These are phyloP conservation scores for Boletus coccyginus DNA, from an alignment of 768 basidiomycete species.

Conservation along the genomic window DNA sequence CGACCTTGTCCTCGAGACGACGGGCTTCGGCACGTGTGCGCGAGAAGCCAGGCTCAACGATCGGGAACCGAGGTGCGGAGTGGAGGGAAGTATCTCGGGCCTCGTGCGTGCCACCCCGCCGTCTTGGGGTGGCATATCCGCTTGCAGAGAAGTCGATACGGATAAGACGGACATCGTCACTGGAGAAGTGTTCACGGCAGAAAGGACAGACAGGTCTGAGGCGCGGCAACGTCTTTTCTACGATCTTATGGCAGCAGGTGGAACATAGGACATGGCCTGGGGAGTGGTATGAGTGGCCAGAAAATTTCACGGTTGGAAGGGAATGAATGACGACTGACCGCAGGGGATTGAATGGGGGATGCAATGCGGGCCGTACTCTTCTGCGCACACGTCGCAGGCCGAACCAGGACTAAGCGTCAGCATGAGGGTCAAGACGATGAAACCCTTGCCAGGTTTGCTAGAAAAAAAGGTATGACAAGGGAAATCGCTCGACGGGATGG, in stretches of 20 bases:
- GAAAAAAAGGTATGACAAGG: conserved; percentile 41
- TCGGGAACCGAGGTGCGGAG: conserved; percentile 46
- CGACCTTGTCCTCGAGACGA: conserved; percentile 74
- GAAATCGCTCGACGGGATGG: conserved; percentile 42
- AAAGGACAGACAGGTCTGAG: conserved; percentile 78
- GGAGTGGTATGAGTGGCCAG: neutral
- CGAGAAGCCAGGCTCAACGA: conserved; percentile 39
- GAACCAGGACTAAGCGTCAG: conserved; percentile 80
- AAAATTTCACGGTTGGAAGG: conserved; percentile 23
- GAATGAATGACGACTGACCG: conserved; percentile 44
- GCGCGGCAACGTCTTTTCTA: conserved; percentile 74
- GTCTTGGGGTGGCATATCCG: conserved; percentile 67
- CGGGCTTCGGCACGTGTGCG: conserved; percentile 56
- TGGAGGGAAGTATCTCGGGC: conserved; percentile 38
- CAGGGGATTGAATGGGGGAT: conserved; percentile 80
- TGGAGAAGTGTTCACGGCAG: conserved; percentile 73
- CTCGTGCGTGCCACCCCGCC: conserved; percentile 50
- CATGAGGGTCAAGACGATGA: conserved; percentile 51
- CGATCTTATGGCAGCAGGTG: conserved; percentile 73
- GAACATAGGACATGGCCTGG: conserved; percentile 80
- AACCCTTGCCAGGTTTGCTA: conserved; percentile 39
- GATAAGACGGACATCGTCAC: conserved; percentile 68
- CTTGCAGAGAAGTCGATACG: conserved; percentile 73
- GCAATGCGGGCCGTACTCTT: conserved; percentile 75
- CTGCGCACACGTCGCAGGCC: conserved; percentile 87